Evolutionary conservation across 208 protist genomes (phyloP), one percentile per base, ranked within the genome.

Genomic region (Crithidia expoeki): DNA sequence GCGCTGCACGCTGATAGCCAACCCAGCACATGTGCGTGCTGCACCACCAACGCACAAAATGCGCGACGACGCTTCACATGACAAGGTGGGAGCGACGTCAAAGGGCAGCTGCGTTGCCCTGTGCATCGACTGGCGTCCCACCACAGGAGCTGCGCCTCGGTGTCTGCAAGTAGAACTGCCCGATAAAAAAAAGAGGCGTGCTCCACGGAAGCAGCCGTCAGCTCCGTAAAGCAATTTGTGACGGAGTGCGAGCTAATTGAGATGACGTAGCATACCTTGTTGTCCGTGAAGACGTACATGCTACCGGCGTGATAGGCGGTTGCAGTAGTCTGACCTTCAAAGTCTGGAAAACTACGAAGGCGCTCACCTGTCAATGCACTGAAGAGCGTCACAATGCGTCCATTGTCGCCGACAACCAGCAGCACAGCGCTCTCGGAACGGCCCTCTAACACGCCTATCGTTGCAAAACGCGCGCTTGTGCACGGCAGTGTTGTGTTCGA

Each of bases 281-380:
- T 40, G 16, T 68, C 59, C 3, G 76, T 83, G 50, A 86, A 79
- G n/a, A 83, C 53, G 14, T 72, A 58, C 52, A 79, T 65, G 30
- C 21, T 21, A 40, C 76, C 65, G 4, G 47, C 36, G 40, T 74
- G 36, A 30, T 50, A 66, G 12, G 42, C 58, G 1, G 60, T 33
- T 44, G 44, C 19, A 12, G 52, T 63, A 17, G 79, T 72, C 38
- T 52, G 56, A 12, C 58, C 60, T 4, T 70, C 61, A 50, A 88
- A 84, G 36, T 88, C 82, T 3, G 74, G 74, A 38, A 88, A 88
- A 49, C 44, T 68, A 10, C 82, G 77, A 33, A 84, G 59, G 5
- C 79, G 68, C 28, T 76, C 61, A 0, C 82, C 79, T 7, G 79
- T 75, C 27, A 36, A 23, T 12, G 62, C 69, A 36, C 81, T 62